A percentile compares a stretch with the other conserved stretches of the same genome.
Evolutionary conservation across 495 filamentous ascomycete species (phyloP).

Genomic region (Tuber magnatum): DNA sequence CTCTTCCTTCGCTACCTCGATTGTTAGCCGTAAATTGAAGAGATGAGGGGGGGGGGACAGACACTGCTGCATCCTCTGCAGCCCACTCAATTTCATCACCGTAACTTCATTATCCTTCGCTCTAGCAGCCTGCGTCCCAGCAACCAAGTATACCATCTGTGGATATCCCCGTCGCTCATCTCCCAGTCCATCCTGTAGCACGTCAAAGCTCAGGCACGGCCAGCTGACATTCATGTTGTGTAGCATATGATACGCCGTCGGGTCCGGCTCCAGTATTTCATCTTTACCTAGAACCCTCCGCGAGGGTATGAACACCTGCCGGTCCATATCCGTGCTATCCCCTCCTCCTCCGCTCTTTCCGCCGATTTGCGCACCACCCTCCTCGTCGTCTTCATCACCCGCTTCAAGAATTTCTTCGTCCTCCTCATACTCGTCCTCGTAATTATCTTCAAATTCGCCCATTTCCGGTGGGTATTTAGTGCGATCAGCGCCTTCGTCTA

Average conservation of each 20-base stretch:
- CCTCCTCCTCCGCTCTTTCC: conserved; percentile 47
- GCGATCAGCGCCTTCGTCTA: not conserved
- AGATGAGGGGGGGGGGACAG: not conserved
- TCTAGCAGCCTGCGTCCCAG: conserved; percentile 85
- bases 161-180: conserved; percentile 85
- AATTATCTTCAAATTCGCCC: conserved; percentile 92
- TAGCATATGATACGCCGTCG: conserved; percentile 90
- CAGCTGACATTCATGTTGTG: conserved; percentile 85
- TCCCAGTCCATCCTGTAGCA: conserved; percentile 78
- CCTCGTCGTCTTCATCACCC: conserved; percentile 66
- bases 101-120: conserved; percentile 84
- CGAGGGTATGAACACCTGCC: conserved; percentile 86
- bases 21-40: conserved; percentile 8
- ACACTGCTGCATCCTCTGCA: conserved; percentile 73
- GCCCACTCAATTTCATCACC: conserved; percentile 87
- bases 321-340: conserved; percentile 84
- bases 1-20: conserved; percentile 53
- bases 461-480: conserved; percentile 48
- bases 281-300: conserved; percentile 77
- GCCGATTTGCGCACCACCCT: conserved; percentile 59
- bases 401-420: conserved; percentile 94
- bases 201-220: conserved; percentile 95
- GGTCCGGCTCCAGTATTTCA: conserved; percentile 82
- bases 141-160: conserved; percentile 85
- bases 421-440: conserved; percentile 93